These are phyloP conservation scores for Coprinopsis marcescibilis DNA, from an alignment of 768 basidiomycete genomes.

Conservation along the genomic window DNA sequence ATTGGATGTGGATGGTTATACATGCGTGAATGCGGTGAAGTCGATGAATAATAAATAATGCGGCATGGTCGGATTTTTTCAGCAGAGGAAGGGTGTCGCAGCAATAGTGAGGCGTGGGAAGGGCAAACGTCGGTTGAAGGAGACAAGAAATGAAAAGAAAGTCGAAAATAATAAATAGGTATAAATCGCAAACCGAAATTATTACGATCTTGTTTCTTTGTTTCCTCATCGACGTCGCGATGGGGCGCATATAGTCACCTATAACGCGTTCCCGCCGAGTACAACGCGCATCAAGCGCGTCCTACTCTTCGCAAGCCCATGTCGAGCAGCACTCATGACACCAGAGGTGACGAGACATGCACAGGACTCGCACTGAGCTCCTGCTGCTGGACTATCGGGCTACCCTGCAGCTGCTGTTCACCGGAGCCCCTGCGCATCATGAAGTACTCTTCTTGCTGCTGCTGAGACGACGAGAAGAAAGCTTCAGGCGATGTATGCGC, in stretches of 20 bases:
- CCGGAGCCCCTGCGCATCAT: slow-evolving; percentile 6
- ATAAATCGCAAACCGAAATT: background rate
- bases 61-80: background rate
- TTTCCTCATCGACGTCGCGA: background rate
- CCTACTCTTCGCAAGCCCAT: background rate
- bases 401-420: background rate
- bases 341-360: slow-evolving; percentile 16
- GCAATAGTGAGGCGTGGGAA: background rate
- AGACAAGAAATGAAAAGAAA: slow-evolving; percentile 3
- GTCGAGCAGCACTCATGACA: slow-evolving; percentile 12
- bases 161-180: background rate
- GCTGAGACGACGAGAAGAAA: slow-evolving; percentile 18
- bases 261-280: background rate
- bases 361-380: slow-evolving; percentile 1
- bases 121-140: background rate
- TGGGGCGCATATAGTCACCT: too few species aligned
- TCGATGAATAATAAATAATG: background rate
- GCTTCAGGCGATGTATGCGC: slow-evolving; percentile 20
- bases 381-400: background rate
- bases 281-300: background rate
- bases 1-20: background rate
- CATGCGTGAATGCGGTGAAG: too few species aligned
- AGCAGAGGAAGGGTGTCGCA: background rate
- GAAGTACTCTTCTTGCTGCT: slow-evolving; percentile 17
- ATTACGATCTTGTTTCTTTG: background rate